These are phyloP conservation scores for Parastagonospora avenae DNA, from an alignment of 2,329 filamentous ascomycete species.

Conservation along the genomic window DNA sequence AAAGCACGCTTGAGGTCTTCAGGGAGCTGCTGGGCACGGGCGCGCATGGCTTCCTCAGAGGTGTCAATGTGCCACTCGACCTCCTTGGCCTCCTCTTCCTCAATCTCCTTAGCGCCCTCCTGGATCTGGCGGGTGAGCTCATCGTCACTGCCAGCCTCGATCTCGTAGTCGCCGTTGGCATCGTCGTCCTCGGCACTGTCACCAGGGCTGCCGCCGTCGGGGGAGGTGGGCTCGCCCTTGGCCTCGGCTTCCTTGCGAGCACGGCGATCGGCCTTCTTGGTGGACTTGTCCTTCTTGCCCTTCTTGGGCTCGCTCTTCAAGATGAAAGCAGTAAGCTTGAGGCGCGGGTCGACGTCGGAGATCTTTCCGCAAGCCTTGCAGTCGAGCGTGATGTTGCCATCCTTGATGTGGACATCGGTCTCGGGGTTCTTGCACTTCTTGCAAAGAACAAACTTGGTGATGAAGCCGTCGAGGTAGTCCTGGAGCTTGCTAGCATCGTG, in stretches of 20 bases:
- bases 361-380: constrained; percentile 99
- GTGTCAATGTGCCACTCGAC: constrained; percentile 97
- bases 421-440: constrained; percentile 99
- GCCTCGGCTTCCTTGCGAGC: constrained; percentile 75
- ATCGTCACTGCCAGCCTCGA: constrained; percentile 83
- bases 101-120: constrained; percentile 72
- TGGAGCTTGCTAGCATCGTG: constrained; percentile 95
- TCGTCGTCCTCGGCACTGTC: constrained; percentile 69
- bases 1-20: constrained; percentile 92
- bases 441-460: constrained; percentile 98
- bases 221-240: constrained; percentile 60
- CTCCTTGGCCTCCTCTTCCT: constrained; percentile 75
- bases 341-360: constrained; percentile 85
- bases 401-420: constrained; percentile 94
- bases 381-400: constrained; percentile 87
- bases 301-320: constrained; percentile 95
- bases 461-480: constrained; percentile 98
- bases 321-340: constrained; percentile 97
- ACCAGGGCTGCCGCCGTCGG: constrained; percentile 64
- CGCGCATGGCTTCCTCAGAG: constrained; percentile 92
- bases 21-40: constrained; percentile 91
- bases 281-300: constrained; percentile 94
- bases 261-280: constrained; percentile 84
- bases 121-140: constrained; percentile 82
- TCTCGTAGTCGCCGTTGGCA: constrained; percentile 68